Base-by-base conservation (phyloP, 2,329 filamentous ascomycete genomes). In the Pseudogymnoascus sp. region DNA sequence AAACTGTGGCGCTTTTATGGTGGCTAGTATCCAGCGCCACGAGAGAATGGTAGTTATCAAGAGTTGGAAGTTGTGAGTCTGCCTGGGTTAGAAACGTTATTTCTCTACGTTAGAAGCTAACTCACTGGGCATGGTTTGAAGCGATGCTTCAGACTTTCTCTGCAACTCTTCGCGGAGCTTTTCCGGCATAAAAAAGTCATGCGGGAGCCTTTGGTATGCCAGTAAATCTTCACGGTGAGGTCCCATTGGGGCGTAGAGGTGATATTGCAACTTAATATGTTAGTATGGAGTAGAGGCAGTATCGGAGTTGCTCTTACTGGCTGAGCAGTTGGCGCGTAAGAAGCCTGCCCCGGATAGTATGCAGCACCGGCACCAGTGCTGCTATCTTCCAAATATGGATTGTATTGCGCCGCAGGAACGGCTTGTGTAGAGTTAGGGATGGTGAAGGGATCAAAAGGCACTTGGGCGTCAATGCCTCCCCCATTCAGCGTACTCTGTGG, bases 121-220 rank as follows among this genome's bases (percentile, higher is more conserved):
- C 79, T 73, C 80, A 84, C 85, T 95, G 39, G 91, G 89, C 67
- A 97, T 84, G 6, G 91, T 88, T 73, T 97, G 93, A 61, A 91
- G 81, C 4, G 90, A 85, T 28, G 93, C 91, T 70, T 96, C 92
- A 0, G 89, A 82, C 75, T 93, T 96, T 75, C 89, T 91, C 71
- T 96, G 91, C 65, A 96, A 77, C 33, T 97, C 92, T 76, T 97
- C 91, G 62, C 94, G 84, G 5, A 96, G 76, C 64, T 91, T 87
- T 70, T 96, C 92, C 0, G 91, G 86, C 42, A 97, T 83, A 74
- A 99, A 99, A 67, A 97, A 90, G 71, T 97, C 92, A 71, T 95
- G 91, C 1, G 90, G 86, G 63, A 88, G 87, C 64, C 91, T 86
- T 72, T 99, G 93, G 71, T 96, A 96, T 2, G 89, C 86, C 67